Evolutionary conservation across 23 red algal species (phyloP).

Genomic region (Cyanidium caldarium): DNA sequence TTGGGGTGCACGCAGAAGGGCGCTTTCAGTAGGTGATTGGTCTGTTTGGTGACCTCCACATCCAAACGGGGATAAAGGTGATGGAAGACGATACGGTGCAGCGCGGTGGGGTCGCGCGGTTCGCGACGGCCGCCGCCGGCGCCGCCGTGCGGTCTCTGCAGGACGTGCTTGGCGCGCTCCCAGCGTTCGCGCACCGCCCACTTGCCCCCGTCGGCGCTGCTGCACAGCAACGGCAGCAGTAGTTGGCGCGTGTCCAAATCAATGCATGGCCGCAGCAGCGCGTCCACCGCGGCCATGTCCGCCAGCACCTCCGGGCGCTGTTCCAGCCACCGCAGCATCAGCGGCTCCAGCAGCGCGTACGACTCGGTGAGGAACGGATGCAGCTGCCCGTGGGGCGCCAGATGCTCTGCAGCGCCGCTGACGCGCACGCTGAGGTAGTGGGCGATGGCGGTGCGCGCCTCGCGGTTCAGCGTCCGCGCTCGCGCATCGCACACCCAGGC

Average conservation of each 20-base stretch:
- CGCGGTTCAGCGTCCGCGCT: slow-evolving; percentile 56
- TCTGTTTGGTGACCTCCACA: slow-evolving; percentile 61
- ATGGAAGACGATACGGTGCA: slow-evolving; percentile 47
- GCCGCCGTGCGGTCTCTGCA: too few species aligned
- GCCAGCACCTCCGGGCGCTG: slow-evolving; percentile 18
- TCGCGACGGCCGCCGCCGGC: too few species aligned
- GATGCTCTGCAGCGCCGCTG: not conserved
- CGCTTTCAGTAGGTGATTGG: slow-evolving; percentile 83
- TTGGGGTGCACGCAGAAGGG: slow-evolving; percentile 95
- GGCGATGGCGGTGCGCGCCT: slow-evolving; percentile 58
- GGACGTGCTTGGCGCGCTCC: not conserved
- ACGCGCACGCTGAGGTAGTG: slow-evolving; percentile 45
- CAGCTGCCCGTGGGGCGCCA: not conserved
- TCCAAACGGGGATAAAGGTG: slow-evolving; percentile 86
- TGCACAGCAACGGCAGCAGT: not conserved
- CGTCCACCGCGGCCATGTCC: not conserved
- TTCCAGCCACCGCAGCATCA: slow-evolving; percentile 31
- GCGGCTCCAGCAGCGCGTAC: not conserved
- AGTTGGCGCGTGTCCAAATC: not conserved
- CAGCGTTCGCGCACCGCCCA: too few species aligned
- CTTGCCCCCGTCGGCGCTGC: too few species aligned
- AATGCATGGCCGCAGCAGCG: not conserved
- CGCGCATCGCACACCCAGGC: slow-evolving; percentile 82
- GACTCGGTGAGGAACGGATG: not conserved
- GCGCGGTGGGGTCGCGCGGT: not conserved